phyloP scores from a whole-genome alignment of 2,329 filamentous ascomycete genomes.

The Alternaria infectoria region DNA sequence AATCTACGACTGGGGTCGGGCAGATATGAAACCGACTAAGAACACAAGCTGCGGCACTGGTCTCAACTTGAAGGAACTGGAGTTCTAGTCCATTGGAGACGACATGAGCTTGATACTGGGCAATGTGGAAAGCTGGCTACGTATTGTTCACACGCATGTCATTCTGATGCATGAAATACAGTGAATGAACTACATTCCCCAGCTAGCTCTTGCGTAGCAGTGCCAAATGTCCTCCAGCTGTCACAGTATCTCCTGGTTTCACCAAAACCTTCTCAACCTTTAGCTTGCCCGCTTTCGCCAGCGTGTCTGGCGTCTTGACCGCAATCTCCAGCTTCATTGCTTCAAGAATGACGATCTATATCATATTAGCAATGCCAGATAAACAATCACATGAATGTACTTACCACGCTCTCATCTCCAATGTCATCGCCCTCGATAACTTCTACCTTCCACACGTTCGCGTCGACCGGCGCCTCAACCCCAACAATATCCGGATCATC shows the following conservation, averaged over 20 bases:
- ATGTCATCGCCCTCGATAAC: slow-evolving; percentile 48
- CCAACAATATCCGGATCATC: slow-evolving; percentile 50
- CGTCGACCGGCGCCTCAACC: slow-evolving; percentile 53
- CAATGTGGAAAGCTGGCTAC: not conserved
- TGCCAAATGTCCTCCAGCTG: slow-evolving; percentile 44
- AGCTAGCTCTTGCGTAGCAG: slow-evolving; percentile 21
- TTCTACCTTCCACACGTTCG: slow-evolving; percentile 55
- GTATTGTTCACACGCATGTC: not conserved
- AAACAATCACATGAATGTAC: not conserved
- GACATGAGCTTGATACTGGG: not conserved
- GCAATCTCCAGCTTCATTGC: slow-evolving; percentile 57
- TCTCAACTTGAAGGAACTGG: not conserved
- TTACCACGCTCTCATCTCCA: slow-evolving; percentile 41
- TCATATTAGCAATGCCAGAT: slow-evolving; percentile 1
- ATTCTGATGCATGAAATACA: not conserved
- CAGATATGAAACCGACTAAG: not conserved
- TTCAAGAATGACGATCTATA: slow-evolving; percentile 51
- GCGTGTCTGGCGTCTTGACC: slow-evolving; percentile 47
- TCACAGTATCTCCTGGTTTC: slow-evolving; percentile 50
- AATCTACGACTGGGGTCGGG: slow-evolving; percentile 5
- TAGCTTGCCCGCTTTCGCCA: slow-evolving; percentile 17
- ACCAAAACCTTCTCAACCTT: slow-evolving; percentile 52
- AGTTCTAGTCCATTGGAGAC: not conserved
- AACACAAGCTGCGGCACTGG: not conserved
- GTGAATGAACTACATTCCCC: not conserved